Evolutionary conservation across 1,284 basidiomycete genomes (phyloP), one percentile per base, ranked within the genome.

Genomic region (Fomitopsis palustris): DNA sequence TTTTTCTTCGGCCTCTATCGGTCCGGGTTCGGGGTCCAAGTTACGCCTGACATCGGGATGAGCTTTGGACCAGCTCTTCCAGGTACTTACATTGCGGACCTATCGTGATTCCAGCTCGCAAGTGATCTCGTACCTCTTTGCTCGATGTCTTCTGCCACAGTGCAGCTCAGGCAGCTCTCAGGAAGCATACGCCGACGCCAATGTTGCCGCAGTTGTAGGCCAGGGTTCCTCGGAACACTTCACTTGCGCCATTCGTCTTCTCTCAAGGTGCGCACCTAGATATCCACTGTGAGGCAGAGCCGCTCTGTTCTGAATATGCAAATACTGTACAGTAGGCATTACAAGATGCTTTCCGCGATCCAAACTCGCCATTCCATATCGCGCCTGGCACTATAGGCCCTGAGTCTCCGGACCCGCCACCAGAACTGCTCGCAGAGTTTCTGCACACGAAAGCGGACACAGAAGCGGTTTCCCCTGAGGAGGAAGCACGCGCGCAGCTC

Each of bases 301-400:
- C 31, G 19, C 31, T 9, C 33, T 35, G 25, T 21, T 31, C 31
- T 52, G 31, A 52, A 31, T 4, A 52, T 16, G 2, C 17, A 19
- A 27, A 1, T 41, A 9, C 23, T 53, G 45, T 47, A 47, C 45
- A 63, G 61, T 65, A 77, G 77, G 61, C 71, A 23, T 77, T 89
- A 3, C 83, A 81, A 67, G 79, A 79, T 14, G 81, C 82, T 12
- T 90, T 89, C 66, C 78, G 79, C n/a, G 82, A 88, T 62, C 84
- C 85, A 0, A 74, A 77, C 1, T 88, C 87, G 2, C 88, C 87
- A 12, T 89, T 81, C 66, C 78, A 89, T 63, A 75, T 88, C 42
- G 75, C 82, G 3, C 83, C 84, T 10, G 87, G 87, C 12, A 77
- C 79, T 14, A 70, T 73, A 61, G 87, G 87, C 0, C 88, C 87